Evolutionary conservation across 1,284 basidiomycete species (phyloP).

Genomic region (Lentinula novae-zelandiae): DNA sequence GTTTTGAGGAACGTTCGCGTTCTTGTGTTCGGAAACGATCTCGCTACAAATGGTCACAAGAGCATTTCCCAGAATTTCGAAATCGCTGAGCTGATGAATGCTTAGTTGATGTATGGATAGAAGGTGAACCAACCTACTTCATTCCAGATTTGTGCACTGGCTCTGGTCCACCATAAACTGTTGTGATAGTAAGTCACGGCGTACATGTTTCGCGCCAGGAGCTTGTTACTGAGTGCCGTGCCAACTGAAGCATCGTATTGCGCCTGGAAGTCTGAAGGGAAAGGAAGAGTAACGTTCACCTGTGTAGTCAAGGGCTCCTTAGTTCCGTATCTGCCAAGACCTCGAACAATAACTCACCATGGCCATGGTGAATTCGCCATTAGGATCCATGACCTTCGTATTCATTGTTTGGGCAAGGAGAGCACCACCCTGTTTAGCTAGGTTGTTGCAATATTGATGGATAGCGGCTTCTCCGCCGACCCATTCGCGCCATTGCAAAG

Average conservation of each 20-base stretch:
- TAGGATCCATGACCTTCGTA: conserved; percentile 59
- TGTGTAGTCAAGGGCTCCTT: conserved; percentile 15
- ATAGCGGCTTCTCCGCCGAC: conserved; percentile 84
- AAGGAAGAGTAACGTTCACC: conserved; percentile 58
- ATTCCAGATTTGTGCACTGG: conserved; percentile 63
- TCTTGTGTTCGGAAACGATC: not conserved
- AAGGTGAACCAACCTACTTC: conserved; percentile 42
- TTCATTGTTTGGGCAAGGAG: conserved; percentile 54
- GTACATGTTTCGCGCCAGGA: conserved; percentile 37
- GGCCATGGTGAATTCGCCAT: conserved; percentile 62
- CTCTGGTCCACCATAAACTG: conserved; percentile 53
- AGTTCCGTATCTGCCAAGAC: not conserved
- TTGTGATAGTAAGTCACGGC: conserved; percentile 42
- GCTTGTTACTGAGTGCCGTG: conserved; percentile 29
- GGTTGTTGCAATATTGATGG: conserved; percentile 68
- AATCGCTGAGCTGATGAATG: not conserved
- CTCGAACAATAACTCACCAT: conserved; percentile 51
- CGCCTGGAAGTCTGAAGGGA: conserved; percentile 34
- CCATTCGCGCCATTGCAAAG: conserved; percentile 75
- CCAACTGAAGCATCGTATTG: conserved; percentile 26
- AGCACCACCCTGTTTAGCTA: conserved; percentile 73
- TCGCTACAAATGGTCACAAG: not conserved
- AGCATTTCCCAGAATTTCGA: not conserved
- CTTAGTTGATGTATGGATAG: not conserved
- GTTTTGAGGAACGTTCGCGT: not conserved